These are phyloP conservation scores for Dactylorhiza incarnata DNA, from an alignment of 106 monocot species.

Conservation along the genomic window DNA sequence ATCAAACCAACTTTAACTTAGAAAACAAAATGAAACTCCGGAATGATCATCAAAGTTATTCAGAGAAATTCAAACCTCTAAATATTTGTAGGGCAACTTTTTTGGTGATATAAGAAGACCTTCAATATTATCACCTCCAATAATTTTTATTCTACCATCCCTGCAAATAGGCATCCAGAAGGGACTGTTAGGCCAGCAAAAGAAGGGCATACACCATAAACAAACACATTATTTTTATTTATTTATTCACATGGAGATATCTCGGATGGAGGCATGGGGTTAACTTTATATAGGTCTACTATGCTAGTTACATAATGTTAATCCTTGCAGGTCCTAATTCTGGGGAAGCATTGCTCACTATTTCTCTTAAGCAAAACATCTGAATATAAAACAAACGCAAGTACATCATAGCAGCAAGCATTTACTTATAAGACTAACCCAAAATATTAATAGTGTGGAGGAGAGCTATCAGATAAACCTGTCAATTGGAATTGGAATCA, in stretches of 20 bases:
- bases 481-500: background rate
- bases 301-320: background rate
- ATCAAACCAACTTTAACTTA: background rate
- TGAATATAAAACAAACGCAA: background rate
- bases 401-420: background rate
- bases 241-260: background rate
- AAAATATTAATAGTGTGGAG: background rate
- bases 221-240: background rate
- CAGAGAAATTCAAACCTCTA: conserved; percentile 53
- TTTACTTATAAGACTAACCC: background rate
- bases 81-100: conserved; percentile 67
- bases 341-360: background rate
- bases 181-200: conserved; percentile 3
- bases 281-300: background rate
- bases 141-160: conserved; percentile 97
- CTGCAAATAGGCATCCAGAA: conserved; percentile 33
- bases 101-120: conserved; percentile 79
- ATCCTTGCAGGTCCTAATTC: background rate
- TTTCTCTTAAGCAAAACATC: background rate
- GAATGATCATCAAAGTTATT: background rate
- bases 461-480: background rate
- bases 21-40: background rate
- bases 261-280: background rate
- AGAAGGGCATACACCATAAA: background rate
- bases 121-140: conserved; percentile 97